These are phyloP conservation scores for Wolfiporia cocos DNA, from an alignment of 1,284 basidiomycete genomes.

Conservation along the genomic window DNA sequence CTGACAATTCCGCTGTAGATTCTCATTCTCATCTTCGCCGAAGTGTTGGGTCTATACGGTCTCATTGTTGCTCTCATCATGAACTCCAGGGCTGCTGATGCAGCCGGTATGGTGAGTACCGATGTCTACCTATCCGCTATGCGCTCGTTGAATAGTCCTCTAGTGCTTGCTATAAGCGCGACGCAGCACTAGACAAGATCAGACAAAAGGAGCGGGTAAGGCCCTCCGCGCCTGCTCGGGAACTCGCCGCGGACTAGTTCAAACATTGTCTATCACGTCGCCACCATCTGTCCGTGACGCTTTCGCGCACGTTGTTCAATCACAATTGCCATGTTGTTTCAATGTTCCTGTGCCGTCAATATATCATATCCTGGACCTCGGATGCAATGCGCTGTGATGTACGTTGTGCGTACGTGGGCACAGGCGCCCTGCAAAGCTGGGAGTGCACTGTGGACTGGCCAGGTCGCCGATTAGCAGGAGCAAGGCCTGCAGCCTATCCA, in stretches of 20 bases:
- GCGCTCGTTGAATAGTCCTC: background rate
- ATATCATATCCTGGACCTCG: too few species aligned
- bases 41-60: conserved; percentile 80
- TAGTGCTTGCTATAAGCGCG: background rate
- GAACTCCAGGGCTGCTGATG: conserved; percentile 54
- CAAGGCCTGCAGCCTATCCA: too few species aligned
- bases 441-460: too few species aligned
- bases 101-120: conserved; percentile 15
- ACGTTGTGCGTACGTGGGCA: too few species aligned
- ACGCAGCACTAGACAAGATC: background rate
- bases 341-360: too few species aligned
- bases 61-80: conserved; percentile 90
- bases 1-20: conserved; percentile 31
- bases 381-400: too few species aligned
- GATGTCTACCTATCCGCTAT: background rate
- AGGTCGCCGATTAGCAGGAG: too few species aligned
- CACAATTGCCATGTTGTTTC: too few species aligned
- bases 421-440: too few species aligned
- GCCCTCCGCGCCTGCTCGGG: background rate
- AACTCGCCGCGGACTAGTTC: background rate
- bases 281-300: too few species aligned
- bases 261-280: too few species aligned
- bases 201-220: background rate
- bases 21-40: conserved; percentile 78
- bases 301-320: too few species aligned